Evolutionary conservation across 768 basidiomycete species (phyloP), one percentile per base, ranked within the genome.

Genomic region (Tricholomella constricta): DNA sequence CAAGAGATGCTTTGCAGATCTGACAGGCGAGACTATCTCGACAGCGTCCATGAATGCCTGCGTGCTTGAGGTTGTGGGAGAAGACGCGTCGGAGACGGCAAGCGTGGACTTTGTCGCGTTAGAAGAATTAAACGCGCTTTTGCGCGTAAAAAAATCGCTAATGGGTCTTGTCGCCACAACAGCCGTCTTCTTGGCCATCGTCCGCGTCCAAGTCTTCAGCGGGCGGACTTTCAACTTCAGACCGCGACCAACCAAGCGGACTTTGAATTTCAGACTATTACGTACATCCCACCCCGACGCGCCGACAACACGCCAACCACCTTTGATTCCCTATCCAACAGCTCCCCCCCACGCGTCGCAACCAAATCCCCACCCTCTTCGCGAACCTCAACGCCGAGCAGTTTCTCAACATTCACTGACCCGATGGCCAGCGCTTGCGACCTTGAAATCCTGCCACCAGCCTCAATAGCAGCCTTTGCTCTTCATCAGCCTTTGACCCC

Each of bases 241-340:
- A 25, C 31, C 17, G 17, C 41, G 37, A 34, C 40, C 10, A 15
- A 34, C 40, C 10, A 15, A 4, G 10, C 8, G 4, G 6, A 27
- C 17, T 20, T 40, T 40, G 10, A n/a, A 14, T 42, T 50, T 36
- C 17, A 57, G 42, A 29, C 42, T 19, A 57, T 42, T 25, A 62
- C 20, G 26, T 58, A 27, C 27, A 51, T 29, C 6, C 22, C 17
- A 2, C 51, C 31, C 26, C 66, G 68, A 9, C 69, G 66, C 6
- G 80, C 68, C 26, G 84, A 86, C 34, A 87, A 67, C 32, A 85
- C 65, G 11, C 77, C 84, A 7, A 77, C 72, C 6, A 84, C 83
- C 61, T 75, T 78, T 4, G 78, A 70, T 38, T 68, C 67, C 36
- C 72, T 60, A 57, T 76, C 77, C 44, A 82, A 72, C 51, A 82